Evolutionary conservation across 2,329 filamentous ascomycete genomes (phyloP), one percentile per base, ranked within the genome.

Genomic region (Calonectria crousiana): DNA sequence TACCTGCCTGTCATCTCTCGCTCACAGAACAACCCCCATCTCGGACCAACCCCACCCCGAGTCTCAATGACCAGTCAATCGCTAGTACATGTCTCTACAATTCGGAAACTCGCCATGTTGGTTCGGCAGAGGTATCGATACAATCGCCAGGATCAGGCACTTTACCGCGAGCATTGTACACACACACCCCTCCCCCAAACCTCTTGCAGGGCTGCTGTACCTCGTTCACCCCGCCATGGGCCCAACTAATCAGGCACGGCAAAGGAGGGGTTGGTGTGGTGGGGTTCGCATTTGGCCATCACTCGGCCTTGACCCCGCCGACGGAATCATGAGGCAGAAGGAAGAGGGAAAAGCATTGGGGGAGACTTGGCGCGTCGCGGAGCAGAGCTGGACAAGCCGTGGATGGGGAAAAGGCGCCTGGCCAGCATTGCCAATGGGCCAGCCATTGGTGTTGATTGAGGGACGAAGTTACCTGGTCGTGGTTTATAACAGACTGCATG

Each of bases 41-140:
- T 79, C 78, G 77, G 78, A 77, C 71, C 78, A 79, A 79, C 78
- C 78, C 78, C 78, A 79, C 78, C 74, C 78, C 78, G 78, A 79
- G 74, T 56, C 11, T 23, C 26, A 32, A 36, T 20, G 32, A 23
- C 49, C 66, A 76, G 34, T 62, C 34, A 78, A 14, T 41, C 16
- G 18, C 36, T 16, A 44, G 23, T 23, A 49, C 9, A 20, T 9
- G 18, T 18, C 36, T 62, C 34, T 56, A 14, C n/a, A 60, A 18
- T 18, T 30, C 56, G 56, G 56, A 23, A 38, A 41, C 56, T 62
- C 56, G 36, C 56, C 56, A 36, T 20, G 49, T 34, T 49, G 9
- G 60, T 38, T 30, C 26, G 8, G 5, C 20, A 32, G 60, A 49
- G 4, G 60, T 65, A 65, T 18, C 20, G 41, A 41, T 65, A 65